Percentiles rank a stretch among this genome's conserved stretches.
These are phyloP conservation scores for Kingdonia uniflora DNA, from an alignment of 164 flowering plant genomes.

Conservation along the genomic window DNA sequence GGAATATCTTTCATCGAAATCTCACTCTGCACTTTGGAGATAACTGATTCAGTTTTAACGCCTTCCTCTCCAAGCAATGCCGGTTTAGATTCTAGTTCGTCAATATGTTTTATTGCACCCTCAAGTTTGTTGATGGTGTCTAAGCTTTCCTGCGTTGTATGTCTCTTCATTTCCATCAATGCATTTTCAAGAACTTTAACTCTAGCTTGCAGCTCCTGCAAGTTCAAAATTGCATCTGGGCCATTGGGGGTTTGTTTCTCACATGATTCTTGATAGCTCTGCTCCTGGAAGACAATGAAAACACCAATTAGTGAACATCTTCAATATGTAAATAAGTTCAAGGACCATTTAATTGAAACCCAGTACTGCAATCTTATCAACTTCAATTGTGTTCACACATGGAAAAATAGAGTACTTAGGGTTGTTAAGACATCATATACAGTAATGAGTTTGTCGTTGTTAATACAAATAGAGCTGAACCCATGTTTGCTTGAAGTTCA, in stretches of 20 bases:
- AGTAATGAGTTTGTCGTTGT: no score
- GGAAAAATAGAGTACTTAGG: no score
- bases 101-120: conserved; percentile 21
- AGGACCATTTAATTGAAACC: no score
- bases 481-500: no score
- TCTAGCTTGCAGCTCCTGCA: conserved; percentile 45
- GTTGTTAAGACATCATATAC: no score
- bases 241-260: conserved; percentile 9
- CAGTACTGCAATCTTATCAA: no score
- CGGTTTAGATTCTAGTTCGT: conserved; percentile 21
- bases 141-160: conserved; percentile 16
- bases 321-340: no score
- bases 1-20: conserved; percentile 68
- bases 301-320: no score
- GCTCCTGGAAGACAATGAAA: conserved; percentile 11
- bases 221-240: conserved; percentile 28
- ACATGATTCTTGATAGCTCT: conserved; percentile 6
- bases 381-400: no score
- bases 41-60: conserved; percentile 16
- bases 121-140: conserved; percentile 20
- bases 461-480: no score
- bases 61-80: conserved; percentile 9
- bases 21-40: conserved; percentile 21
- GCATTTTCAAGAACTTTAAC: conserved; percentile 51
- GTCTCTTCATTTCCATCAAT: conserved; percentile 29